Base-by-base conservation (phyloP, 352 stramenopile species). In the Globisporangium radiosum region DNA sequence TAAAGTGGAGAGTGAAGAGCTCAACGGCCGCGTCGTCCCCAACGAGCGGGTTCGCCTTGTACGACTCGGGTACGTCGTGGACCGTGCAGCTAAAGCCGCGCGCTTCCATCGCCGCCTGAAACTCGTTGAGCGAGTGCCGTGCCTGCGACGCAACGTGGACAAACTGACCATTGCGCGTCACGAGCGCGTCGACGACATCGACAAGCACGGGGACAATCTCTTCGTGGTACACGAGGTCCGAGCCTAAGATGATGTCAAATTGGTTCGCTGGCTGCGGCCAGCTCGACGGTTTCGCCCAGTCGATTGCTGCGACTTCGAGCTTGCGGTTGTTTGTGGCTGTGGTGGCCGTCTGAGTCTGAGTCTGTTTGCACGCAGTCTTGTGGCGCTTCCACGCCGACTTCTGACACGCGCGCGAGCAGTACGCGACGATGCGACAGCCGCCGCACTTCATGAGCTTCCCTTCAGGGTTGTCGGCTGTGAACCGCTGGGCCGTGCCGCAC, bases 301-400 rank as follows among this genome's bases (percentile, higher is more conserved):
- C 83, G 61, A 95, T 86, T 44, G 83, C 78, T 5, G 75, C 62
- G 10, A 94, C 83, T 48, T 87, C 76, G 4, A 95, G 60, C 13
- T 65, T 38, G 62, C 11, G 66, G 25, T 1, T 25, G 25, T 25
- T 25, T 25, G 25, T 25, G 25, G 25, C 25, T 25, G 25, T 25
- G 25, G 25, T 25, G 25, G 25, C 25, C 25, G 25, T 25, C 39
- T 7, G 33, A 39, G 47, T 63, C 38, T 76, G 82, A n/a, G 88
- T 75, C 39, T 69, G 59, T 59, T 92, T 91, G 69, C 87, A 96
- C 45, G 87, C 76, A 0, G 57, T n/a, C 63, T 95, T 94, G 75
- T 96, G 87, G 33, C 70, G 68, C 56, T 89, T 94, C 85, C 85
- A 96, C 5, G 83, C 85, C 50, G 87, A 86, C 70, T 92, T 92